These are phyloP conservation scores for Phytophthora rubi DNA, from an alignment of 352 stramenopile genomes.

Conservation along the genomic window DNA sequence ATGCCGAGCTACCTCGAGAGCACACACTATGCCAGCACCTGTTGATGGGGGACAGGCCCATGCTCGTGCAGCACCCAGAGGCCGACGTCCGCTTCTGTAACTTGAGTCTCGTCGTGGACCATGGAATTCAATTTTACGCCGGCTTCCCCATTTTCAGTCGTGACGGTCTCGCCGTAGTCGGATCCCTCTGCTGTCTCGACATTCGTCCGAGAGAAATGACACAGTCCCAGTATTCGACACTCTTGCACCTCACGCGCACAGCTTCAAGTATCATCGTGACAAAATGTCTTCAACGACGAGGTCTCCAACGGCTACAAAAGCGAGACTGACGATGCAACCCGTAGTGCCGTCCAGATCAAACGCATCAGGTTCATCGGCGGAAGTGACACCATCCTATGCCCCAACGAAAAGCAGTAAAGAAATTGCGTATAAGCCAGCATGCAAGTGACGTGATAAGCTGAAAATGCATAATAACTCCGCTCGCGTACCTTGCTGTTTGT, in stretches of 20 bases:
- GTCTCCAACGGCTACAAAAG: slow-evolving; percentile 11
- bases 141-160: slow-evolving; percentile 50
- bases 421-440: slow-evolving; percentile 5
- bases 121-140: slow-evolving; percentile 56
- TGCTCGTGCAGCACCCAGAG: slow-evolving; percentile 60
- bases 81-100: slow-evolving; percentile 59
- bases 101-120: slow-evolving; percentile 33
- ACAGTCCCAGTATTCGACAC: slow-evolving; percentile 42
- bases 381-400: slow-evolving; percentile 8
- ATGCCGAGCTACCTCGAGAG: slow-evolving; percentile 35
- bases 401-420: not conserved
- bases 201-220: slow-evolving; percentile 28
- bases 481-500: not conserved
- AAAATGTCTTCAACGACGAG: slow-evolving; percentile 10
- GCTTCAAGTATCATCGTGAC: slow-evolving; percentile 17
- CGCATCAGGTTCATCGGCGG: not conserved
- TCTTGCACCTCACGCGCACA: slow-evolving; percentile 32
- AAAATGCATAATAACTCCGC: not conserved
- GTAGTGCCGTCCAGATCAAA: not conserved
- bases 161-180: slow-evolving; percentile 28
- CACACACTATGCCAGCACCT: slow-evolving; percentile 58
- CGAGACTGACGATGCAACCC: not conserved
- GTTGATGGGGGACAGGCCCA: slow-evolving; percentile 52
- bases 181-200: slow-evolving; percentile 39
- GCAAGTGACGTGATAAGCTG: slow-evolving; percentile 2